phyloP scores from a whole-genome alignment of 2,329 filamentous ascomycete species.

The Lasiodiplodia gonubiensis region DNA sequence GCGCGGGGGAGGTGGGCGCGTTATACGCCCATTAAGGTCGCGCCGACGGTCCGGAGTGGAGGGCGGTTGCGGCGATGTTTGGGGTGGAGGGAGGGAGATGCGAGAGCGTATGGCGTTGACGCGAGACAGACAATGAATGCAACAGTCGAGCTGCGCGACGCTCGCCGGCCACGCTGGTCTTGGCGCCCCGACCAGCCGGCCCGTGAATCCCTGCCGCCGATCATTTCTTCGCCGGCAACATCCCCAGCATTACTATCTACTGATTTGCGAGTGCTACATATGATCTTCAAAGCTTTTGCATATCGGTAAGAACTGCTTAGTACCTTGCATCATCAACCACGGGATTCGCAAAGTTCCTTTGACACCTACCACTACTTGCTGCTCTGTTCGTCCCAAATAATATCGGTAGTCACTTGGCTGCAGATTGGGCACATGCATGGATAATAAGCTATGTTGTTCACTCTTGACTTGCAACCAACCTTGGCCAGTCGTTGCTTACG shows the following conservation, averaged over 20 bases:
- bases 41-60: neutral
- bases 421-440: neutral
- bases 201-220: conserved; percentile 14
- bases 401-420: neutral
- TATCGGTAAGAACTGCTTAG: neutral
- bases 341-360: neutral
- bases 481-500: neutral
- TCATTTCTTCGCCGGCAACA: neutral
- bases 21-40: conserved; percentile 23
- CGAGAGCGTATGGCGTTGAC: neutral
- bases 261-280: neutral
- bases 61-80: neutral
- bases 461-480: neutral
- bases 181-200: conserved; percentile 10
- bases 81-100: neutral
- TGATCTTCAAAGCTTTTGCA: neutral
- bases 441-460: neutral
- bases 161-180: conserved; percentile 15
- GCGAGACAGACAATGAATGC: conserved; percentile 9
- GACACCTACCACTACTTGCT: neutral
- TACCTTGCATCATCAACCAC: neutral
- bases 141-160: conserved; percentile 16
- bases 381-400: neutral
- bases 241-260: neutral
- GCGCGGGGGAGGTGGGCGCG: conserved; percentile 14